Conservation (phyloP, 768 basidiomycete genomes). For the Myochromella boudieri region DNA sequence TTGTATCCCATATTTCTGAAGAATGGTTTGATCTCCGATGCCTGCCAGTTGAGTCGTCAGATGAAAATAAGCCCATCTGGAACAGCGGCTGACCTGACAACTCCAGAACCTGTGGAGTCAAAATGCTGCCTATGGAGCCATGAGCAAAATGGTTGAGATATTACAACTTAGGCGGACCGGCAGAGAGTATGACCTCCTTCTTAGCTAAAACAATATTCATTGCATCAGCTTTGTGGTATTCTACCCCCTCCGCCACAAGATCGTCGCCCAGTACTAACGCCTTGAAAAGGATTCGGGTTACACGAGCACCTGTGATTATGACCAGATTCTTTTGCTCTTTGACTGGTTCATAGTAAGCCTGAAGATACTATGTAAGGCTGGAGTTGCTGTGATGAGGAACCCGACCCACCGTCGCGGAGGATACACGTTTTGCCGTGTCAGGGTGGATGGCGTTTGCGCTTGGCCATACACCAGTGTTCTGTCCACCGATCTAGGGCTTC, state of each 20-base stretch:
- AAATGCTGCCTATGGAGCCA: no score
- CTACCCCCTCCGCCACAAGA: conserved; percentile 1
- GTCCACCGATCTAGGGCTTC: conserved; percentile 15
- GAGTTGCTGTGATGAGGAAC: no score
- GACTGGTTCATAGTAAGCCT: neutral
- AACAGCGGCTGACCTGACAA: neutral
- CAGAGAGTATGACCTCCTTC: conserved; percentile 11
- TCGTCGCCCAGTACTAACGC: neutral
- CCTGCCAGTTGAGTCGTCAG: no score
- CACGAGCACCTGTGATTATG: neutral
- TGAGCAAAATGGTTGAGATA: no score
- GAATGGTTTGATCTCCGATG: conserved; percentile 27
- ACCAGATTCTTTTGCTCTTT: neutral
- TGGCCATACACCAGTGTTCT: conserved; percentile 17
- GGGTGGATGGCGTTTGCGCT: conserved; percentile 15
- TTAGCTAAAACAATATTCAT: neutral
- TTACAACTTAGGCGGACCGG: no score
- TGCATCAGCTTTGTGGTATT: conserved; percentile 7
- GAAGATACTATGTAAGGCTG: no score
- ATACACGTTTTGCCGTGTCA: conserved; percentile 13
- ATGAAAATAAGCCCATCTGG: neutral
- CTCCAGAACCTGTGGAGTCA: neutral
- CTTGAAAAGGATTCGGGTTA: neutral
- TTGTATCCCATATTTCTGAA: conserved; percentile 24
- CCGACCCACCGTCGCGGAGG: neutral